Evolutionary conservation across 2,329 filamentous ascomycete genomes (phyloP).

Genomic region (Xylariaceae sp.): DNA sequence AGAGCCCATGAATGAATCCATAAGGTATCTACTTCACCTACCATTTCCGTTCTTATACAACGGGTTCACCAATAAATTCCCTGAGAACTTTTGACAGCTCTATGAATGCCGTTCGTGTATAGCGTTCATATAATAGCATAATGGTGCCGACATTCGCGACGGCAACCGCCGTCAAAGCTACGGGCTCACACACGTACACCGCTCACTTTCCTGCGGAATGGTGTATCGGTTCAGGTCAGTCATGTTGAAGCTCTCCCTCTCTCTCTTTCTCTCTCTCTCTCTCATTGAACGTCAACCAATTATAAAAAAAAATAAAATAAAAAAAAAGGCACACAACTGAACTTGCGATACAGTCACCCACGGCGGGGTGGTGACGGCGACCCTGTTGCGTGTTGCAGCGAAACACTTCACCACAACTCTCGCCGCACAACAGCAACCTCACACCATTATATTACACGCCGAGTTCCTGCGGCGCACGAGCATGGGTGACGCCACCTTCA

Average conservation of each 20-base stretch:
- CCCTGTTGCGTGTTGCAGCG: conserved; percentile 49
- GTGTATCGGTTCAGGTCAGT: conserved; percentile 30
- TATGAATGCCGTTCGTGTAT: not conserved
- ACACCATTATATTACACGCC: conserved; percentile 28
- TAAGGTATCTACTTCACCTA: too few species aligned
- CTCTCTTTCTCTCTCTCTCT: too few species aligned
- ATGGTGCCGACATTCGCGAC: conserved; percentile 26
- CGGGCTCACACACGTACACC: conserved; percentile 25
- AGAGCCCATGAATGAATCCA: too few species aligned
- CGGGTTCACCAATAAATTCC: too few species aligned
- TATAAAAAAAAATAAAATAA: not conserved
- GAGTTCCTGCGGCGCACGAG: conserved; percentile 32
- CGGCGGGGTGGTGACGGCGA: conserved; percentile 62
- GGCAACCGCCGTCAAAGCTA: conserved; percentile 22
- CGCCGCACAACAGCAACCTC: conserved; percentile 27
- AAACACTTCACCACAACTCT: conserved; percentile 31
- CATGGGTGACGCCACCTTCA: conserved; percentile 26
- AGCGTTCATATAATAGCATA: not conserved
- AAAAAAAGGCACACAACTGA: not conserved
- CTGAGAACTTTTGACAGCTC: not conserved
- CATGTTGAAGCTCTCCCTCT: not conserved
- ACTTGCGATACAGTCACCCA: conserved; percentile 53
- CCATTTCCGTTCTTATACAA: too few species aligned
- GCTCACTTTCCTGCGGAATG: conserved; percentile 24
- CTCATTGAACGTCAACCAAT: not conserved